phyloP scores from a whole-genome alignment of 345 rosid genomes.

The Cardamine occulta region DNA sequence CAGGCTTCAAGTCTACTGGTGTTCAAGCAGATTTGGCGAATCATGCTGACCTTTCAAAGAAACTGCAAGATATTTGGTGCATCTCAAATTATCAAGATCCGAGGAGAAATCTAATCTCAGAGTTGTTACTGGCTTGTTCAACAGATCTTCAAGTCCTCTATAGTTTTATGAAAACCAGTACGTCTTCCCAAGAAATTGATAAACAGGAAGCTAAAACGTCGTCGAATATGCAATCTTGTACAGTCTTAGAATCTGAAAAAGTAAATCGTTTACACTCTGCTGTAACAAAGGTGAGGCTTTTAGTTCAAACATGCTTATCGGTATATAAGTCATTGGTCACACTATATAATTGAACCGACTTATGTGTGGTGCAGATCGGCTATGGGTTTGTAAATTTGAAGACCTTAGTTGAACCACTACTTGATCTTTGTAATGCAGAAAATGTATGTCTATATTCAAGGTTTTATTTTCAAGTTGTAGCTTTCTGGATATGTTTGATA shows the following conservation, averaged over 20 bases:
- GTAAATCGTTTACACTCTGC: slow-evolving; percentile 53
- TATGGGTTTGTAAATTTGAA: slow-evolving; percentile 65
- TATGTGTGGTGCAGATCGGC: slow-evolving; percentile 55
- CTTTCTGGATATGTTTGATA: too few species aligned
- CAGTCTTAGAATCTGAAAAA: slow-evolving; percentile 57
- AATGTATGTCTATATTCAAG: slow-evolving; percentile 58
- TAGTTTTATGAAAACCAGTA: slow-evolving; percentile 50
- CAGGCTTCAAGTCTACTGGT: slow-evolving; percentile 62
- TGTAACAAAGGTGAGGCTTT: slow-evolving; percentile 56
- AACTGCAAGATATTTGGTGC: slow-evolving; percentile 69
- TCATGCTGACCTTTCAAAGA: slow-evolving; percentile 49
- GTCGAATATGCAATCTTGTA: slow-evolving; percentile 41
- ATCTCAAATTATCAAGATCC: slow-evolving; percentile 48
- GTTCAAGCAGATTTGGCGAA: slow-evolving; percentile 61
- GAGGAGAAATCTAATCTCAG: slow-evolving; percentile 58
- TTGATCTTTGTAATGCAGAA: slow-evolving; percentile 62
- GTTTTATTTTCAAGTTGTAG: slow-evolving; percentile 22
- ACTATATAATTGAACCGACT: not conserved
- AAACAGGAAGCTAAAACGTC: slow-evolving; percentile 40
- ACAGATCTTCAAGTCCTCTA: slow-evolving; percentile 65
- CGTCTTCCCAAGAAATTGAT: slow-evolving; percentile 42
- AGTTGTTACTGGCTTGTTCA: slow-evolving; percentile 63
- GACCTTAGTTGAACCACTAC: slow-evolving; percentile 65
- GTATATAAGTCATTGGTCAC: not conserved
- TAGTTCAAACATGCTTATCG: slow-evolving; percentile 16